phyloP scores from a whole-genome alignment of 2,329 filamentous ascomycete genomes.

The Penicillium sp. region DNA sequence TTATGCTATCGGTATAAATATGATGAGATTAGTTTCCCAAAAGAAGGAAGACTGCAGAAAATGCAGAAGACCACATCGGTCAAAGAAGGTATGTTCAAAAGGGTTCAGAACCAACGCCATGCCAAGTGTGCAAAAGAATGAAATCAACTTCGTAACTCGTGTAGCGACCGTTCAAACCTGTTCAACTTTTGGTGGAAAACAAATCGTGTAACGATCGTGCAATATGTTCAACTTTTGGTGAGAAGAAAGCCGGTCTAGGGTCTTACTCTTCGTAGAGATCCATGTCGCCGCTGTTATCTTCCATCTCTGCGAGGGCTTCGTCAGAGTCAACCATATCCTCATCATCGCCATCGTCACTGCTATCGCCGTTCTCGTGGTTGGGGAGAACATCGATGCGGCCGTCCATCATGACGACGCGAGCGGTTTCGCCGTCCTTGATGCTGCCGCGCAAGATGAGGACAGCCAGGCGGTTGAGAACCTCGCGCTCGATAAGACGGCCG shows the following conservation, averaged over 20 bases:
- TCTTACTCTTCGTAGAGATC: constrained; percentile 59
- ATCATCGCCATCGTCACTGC: constrained; percentile 55
- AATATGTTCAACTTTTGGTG: background rate
- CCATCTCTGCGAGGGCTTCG: constrained; percentile 71
- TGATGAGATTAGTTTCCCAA: background rate
- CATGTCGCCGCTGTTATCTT: constrained; percentile 57
- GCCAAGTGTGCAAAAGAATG: background rate
- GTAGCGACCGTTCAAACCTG: background rate
- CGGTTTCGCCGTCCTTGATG: constrained; percentile 80
- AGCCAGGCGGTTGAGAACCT: constrained; percentile 89
- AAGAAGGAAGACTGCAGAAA: background rate
- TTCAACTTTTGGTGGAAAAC: background rate
- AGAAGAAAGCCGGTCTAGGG: background rate
- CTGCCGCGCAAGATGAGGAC: constrained; percentile 84
- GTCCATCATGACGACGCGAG: constrained; percentile 73
- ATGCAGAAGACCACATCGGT: background rate
- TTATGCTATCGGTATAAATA: background rate
- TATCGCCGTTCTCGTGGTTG: constrained; percentile 65
- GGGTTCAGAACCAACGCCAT: background rate
- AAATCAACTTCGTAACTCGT: background rate
- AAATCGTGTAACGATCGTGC: background rate
- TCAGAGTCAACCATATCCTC: constrained; percentile 73
- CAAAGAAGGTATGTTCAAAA: background rate
- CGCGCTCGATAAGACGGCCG: constrained; percentile 88
- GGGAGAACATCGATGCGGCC: constrained; percentile 77